Percentiles rank a stretch among this genome's conserved stretches.
phyloP scores from a whole-genome alignment of 257 asterid genomes.

The Capsicum baccatum region DNA sequence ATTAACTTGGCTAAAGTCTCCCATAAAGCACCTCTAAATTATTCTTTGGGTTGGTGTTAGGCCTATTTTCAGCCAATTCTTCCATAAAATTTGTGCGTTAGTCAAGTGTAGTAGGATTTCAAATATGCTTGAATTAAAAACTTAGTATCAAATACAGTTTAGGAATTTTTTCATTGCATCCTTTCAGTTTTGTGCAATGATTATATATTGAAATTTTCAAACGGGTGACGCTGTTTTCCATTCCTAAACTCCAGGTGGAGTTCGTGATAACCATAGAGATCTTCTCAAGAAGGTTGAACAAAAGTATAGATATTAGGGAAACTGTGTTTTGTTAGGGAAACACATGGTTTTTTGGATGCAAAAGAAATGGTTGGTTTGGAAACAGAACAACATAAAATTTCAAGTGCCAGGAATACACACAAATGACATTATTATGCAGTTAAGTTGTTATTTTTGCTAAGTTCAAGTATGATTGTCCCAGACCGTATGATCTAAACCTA shows the following conservation, averaged over 20 bases:
- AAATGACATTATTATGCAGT: not conserved
- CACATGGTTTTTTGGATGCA: not conserved
- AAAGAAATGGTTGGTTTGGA: not conserved
- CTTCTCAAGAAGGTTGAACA: not conserved
- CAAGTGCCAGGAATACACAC: not conserved
- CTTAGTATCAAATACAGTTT: not conserved
- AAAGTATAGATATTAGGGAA: not conserved
- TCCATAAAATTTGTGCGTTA: not conserved
- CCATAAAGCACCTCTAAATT: not conserved
- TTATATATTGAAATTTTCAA: not conserved
- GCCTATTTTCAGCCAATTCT: not conserved
- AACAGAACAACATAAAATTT: not conserved
- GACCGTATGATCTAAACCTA: not conserved
- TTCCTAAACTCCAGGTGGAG: not conserved
- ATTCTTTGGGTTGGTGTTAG: not conserved
- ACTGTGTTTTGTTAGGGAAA: not conserved
- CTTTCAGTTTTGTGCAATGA: not conserved
- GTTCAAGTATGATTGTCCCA: not conserved
- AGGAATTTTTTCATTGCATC: not conserved
- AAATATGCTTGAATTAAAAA: not conserved
- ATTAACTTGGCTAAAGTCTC: not conserved
- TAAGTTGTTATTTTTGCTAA: not conserved
- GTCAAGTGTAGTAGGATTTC: not conserved
- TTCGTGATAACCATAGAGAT: not conserved
- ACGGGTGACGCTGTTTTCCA: not conserved